Base-by-base conservation (phyloP, 371 early-diverging fungal species). In the Chytridium lagenaria region DNA sequence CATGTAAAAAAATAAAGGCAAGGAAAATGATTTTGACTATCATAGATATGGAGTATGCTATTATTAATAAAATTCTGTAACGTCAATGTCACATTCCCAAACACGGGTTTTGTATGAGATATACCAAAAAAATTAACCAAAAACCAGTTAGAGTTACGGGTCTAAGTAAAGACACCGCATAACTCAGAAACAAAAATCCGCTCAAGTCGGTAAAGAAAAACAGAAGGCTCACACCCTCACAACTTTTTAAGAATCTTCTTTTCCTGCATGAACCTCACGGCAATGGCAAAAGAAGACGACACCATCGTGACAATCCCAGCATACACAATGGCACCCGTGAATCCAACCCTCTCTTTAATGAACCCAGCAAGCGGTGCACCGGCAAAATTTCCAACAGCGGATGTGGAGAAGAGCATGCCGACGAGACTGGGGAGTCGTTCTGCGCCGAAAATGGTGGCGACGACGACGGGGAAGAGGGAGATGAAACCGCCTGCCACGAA, bases 401-500 rank as follows among this genome's bases (percentile, higher is more conserved):
- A 34, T 12, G 65, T 7, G 30, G 69, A 64, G 37, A 69, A 77
- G 28, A 77, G 64, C 16, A 66, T 64, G 5, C 74, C 72, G 10
- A 77, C 30, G 36, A 77, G 40, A 39, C 59, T 64, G 12, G 66
- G 63, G 31, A 77, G n/a, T 15, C 72, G 38, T 16, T 68, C 66
- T 5, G 31, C 63, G 1, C 77, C 77, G 65, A 72, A 77, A 1
- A 77, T 31, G 23, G 33, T 38, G 0, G 69, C 77, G 5, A 77
- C 51, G 19, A 69, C 73, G 7, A 77, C 72, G 7, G 77, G 77
- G 16, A 77, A 66, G 30, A 77, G 66, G n/a, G 65, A 68, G 69
- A 69, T 69, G 34, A 77, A 77, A 19, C 65, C 77, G 2, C 77
- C 77, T 19, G 50, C 72, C 40, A 77, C 57, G 31, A 73, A 72